Evolutionary conservation across 202 grass and related monocot species (phyloP), one percentile per base, ranked within the genome.

Genomic region (Zizania palustris): DNA sequence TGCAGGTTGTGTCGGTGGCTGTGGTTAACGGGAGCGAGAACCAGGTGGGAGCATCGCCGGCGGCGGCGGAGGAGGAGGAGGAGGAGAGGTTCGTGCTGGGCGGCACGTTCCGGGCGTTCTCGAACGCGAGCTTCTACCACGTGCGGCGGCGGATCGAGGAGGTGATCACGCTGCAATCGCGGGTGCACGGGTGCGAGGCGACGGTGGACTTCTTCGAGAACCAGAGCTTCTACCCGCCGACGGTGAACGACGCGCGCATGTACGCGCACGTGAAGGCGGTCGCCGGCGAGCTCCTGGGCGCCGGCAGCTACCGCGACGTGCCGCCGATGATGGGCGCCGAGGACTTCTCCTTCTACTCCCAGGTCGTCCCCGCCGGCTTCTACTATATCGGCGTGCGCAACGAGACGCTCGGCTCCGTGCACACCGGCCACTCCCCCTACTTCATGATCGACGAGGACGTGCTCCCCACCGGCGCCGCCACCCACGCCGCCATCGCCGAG

Each of bases 381-480:
- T 99, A 76, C 77, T 99, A 90, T 78, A 83, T 99, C 18, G 96
- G 96, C n/a, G 87, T 99, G 18, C 80, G 87, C 36, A 95, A 99
- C 63, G 92, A 99, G 83, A 95, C 81, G 59, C 74, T 95, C 0
- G 92, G 92, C 4, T 92, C 89, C 15, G 65, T 87, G 63, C 92
- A 95, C 71, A 82, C 79, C 2, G 87, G 73, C 0, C 96, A 99
- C 78, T 95, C 96, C 0, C 89, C 92, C 0, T 75, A 99, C 76
- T 99, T 99, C 70, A 90, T 87, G 83, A 95, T 99, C 18, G 96
- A 99, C 51, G 96, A 99, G 88, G 87, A 90, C 72, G 87, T 92
- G 46, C 81, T 99, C 10, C 91, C 91, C 57, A 84, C 82, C 20
- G 96, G 96, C 57, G 96, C 96, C 14, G 91, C 96, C 3, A 19